phyloP scores from a whole-genome alignment of 495 filamentous ascomycete species.

The Saxophila tyrrhenica region DNA sequence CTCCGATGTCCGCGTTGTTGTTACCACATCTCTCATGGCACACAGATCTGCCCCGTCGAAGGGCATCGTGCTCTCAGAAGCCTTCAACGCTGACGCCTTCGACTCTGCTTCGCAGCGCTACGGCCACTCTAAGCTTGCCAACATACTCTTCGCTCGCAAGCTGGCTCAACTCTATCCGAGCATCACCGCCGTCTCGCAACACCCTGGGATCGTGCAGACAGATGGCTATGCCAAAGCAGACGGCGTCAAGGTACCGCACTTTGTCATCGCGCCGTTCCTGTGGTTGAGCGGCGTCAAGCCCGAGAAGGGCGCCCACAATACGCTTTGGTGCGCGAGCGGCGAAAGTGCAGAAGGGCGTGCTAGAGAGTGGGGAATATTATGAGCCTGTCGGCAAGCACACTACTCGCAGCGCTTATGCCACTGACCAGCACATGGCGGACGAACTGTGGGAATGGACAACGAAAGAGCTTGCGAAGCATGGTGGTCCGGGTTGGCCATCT shows the following conservation, averaged over 20 bases:
- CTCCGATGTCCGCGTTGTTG: slow-evolving; percentile 25
- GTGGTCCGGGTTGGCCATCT: not conserved
- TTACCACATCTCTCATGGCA: slow-evolving; percentile 28
- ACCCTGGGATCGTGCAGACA: slow-evolving; percentile 8
- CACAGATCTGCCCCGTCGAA: slow-evolving; percentile 18
- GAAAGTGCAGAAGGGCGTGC: slow-evolving; percentile 11
- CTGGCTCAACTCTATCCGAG: slow-evolving; percentile 25
- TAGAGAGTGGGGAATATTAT: slow-evolving; percentile 28
- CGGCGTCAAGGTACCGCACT: not conserved
- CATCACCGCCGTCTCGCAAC: not conserved
- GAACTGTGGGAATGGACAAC: slow-evolving; percentile 28
- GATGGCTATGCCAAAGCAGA: not conserved
- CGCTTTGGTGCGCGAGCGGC: slow-evolving; percentile 30
- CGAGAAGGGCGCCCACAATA: slow-evolving; percentile 8
- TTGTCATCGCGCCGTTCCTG: not conserved
- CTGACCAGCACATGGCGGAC: slow-evolving; percentile 23
- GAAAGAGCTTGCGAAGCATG: slow-evolving; percentile 4
- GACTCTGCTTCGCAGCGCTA: slow-evolving; percentile 30
- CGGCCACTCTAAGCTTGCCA: slow-evolving; percentile 34
- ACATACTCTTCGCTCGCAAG: slow-evolving; percentile 34
- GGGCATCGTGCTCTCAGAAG: slow-evolving; percentile 21
- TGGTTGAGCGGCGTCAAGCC: slow-evolving; percentile 1
- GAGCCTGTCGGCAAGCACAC: slow-evolving; percentile 27
- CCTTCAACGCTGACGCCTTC: slow-evolving; percentile 1
- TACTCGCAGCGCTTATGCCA: slow-evolving; percentile 16